Percentiles rank a stretch among this genome's conserved stretches.
These are phyloP conservation scores for Neurospora sp. DNA, from an alignment of 495 filamentous ascomycete species.

Conservation along the genomic window DNA sequence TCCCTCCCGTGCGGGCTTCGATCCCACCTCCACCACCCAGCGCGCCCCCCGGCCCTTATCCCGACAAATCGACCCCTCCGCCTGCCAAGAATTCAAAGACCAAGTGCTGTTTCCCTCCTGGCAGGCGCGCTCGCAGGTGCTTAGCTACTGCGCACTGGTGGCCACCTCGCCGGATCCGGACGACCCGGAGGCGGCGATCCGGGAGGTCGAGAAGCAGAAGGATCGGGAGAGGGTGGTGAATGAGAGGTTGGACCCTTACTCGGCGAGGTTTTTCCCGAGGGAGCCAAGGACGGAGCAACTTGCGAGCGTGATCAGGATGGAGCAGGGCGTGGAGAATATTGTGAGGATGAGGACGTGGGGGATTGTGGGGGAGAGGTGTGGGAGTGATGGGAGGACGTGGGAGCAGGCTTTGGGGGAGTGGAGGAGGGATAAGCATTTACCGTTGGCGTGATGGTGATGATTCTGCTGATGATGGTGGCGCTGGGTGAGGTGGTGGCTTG, in stretches of 20 bases:
- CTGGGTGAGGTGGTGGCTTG: not conserved
- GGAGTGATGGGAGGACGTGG: conserved; percentile 36
- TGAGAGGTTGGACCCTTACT: conserved; percentile 89
- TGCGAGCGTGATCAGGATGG: conserved; percentile 67
- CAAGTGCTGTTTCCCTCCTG: conserved; percentile 80
- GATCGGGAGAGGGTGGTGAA: conserved; percentile 70
- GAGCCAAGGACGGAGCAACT: conserved; percentile 78
- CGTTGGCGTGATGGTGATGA: not conserved
- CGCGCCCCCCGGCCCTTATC: conserved; percentile 42
- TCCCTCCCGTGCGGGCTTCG: conserved; percentile 60
- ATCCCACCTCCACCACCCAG: conserved; percentile 62
- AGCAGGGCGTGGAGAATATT: conserved; percentile 79
- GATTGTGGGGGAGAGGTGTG: conserved; percentile 70
- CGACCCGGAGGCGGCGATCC: conserved; percentile 66
- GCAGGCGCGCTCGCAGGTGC: conserved; percentile 73
- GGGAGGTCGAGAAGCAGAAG: conserved; percentile 57
- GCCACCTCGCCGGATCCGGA: conserved; percentile 80
- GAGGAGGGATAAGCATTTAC: conserved; percentile 14
- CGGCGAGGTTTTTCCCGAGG: conserved; percentile 68
- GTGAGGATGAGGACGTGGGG: conserved; percentile 76
- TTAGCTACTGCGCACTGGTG: conserved; percentile 83
- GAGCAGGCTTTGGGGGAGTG: conserved; percentile 50
- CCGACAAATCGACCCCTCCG: conserved; percentile 42
- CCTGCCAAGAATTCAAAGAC: conserved; percentile 65
- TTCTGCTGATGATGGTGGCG: too few relatives aligned